Evolutionary conservation across 176 grass and related monocot genomes (phyloP), one percentile per base, ranked within the genome.

Genomic region (Musa beccarii): DNA sequence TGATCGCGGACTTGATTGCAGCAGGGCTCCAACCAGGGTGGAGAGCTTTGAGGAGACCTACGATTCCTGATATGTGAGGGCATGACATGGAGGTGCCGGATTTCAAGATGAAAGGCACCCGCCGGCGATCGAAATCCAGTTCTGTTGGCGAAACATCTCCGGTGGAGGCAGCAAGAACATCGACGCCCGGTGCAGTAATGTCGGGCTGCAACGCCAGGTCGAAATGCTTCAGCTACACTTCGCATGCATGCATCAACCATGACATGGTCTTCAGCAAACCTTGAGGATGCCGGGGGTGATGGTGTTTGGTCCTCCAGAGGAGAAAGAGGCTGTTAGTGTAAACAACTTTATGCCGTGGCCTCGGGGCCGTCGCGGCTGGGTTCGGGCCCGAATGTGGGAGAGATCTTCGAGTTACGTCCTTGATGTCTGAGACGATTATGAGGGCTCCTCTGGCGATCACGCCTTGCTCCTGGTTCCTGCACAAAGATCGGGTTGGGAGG

Each of bases 21-120:
- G 75, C 75, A 25, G 75, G 61, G 28, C 49, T 77, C 75, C 75
- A 77, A 61, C 53, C 1, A 26, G 75, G 75, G 21, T 77, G 21
- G 17, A 77, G 75, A 3, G 59, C 52, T 65, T 65, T 77, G 24
- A 77, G 75, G 19, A 77, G 75, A 17, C 75, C 75, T 10, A 22
- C 75, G 9, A 77, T 49, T 20, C 75, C 75, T 16, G 75, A 53
- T 0, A 77, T 14, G 25, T 77, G 61, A 10, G 61, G 75, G 59
- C 75, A 77, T 17, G 75, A 66, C 75, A 77, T 77, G 1, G 75
- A 77, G 19, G 75, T 77, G 10, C 75, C 75, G 3, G 75, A 77
- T n/a, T 24, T 21, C 19, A 21, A 66, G 20, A 53, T 66, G 49
- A 66, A 77, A 11, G 61, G 8, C 28, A 77, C 75, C 49, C 21